phyloP scores from a whole-genome alignment of 768 basidiomycete species.

The Russula foetens region DNA sequence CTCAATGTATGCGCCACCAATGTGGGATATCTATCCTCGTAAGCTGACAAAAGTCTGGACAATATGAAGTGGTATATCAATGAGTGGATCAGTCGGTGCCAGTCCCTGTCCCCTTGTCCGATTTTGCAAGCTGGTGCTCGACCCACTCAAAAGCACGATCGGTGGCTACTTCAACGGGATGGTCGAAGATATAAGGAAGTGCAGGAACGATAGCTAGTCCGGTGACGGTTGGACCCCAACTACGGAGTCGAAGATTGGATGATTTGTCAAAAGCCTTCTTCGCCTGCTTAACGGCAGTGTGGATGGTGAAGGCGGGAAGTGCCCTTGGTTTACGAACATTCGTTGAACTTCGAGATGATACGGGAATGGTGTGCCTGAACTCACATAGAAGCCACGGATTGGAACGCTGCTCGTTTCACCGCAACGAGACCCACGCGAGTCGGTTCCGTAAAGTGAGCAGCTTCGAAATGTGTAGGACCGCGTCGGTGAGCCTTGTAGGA shows the following conservation, averaged over 20 bases:
- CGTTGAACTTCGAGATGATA: slow-evolving; percentile 1
- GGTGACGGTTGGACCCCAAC: slow-evolving; percentile 71
- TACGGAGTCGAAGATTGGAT: slow-evolving; percentile 47
- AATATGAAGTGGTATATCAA: background rate
- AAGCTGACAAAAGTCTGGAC: background rate
- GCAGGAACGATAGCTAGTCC: slow-evolving; percentile 67
- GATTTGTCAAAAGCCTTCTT: slow-evolving; percentile 57
- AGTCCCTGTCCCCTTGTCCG: slow-evolving; percentile 26
- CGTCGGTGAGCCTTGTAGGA: slow-evolving; percentile 66
- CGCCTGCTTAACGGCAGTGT: slow-evolving; percentile 69
- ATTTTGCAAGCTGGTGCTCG: slow-evolving; percentile 43
- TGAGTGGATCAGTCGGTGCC: slow-evolving; percentile 14
- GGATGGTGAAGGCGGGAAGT: slow-evolving; percentile 78
- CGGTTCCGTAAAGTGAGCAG: slow-evolving; percentile 60
- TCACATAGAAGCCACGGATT: slow-evolving; percentile 76
- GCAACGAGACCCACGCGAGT: slow-evolving; percentile 62
- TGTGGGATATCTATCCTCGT: background rate
- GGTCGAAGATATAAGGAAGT: slow-evolving; percentile 71
- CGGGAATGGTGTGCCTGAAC: slow-evolving; percentile 23
- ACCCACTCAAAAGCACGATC: slow-evolving; percentile 67
- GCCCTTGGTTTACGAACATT: slow-evolving; percentile 39
- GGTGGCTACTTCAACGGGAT: slow-evolving; percentile 66
- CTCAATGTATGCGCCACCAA: background rate
- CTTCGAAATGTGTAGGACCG: slow-evolving; percentile 61
- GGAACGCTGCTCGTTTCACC: slow-evolving; percentile 70